Evolutionary conservation across 177 flowering plant genomes (phyloP), one percentile per base, ranked within the genome.

Genomic region (Vitis hybrid): DNA sequence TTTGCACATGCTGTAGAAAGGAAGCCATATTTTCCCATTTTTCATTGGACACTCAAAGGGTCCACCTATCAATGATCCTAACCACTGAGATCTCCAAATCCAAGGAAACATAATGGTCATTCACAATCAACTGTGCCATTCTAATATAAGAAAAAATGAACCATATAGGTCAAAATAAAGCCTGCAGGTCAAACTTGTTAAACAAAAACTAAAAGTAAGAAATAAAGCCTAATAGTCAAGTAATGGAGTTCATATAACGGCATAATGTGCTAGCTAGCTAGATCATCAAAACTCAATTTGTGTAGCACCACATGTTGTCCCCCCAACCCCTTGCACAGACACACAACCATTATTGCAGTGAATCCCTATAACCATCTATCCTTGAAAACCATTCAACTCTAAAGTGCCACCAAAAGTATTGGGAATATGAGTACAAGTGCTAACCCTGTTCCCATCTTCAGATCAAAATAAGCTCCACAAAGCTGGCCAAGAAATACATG

Each of bases 401-500:
- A 16, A 55, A 62, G 11, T 29, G 29, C 16, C 12, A 55, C 59
- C 7, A 3, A 29, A 22, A 29, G 49, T 10, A 9, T 3, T 22
- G 26, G 2, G 3, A 11, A 39, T 48, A 39, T 50, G 29, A 45
- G 39, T 51, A 55, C 11, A 50, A 49, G 22, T 22, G n/a, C 26
- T 52, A 19, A 10, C 50, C 10, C 14, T n/a, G 11, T 3, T 14
- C 12, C 18, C 56, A 2, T 56, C 65, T 60, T 75, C 85, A 93
- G 97, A 74, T 93, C 75, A 93, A 91, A 71, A 8, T 80, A 51
- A 77, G 87, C 58, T 87, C 98, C 6, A 60, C 89, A 74, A 82
- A 69, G 78, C 73, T 93, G 31, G 93, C 88, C 0, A 84, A 75
- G 76, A 78, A 72, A 48, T 77, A 70, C 66, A 75, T 78, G 90